Evolutionary conservation across 768 basidiomycete species (phyloP).

Genomic region (Termitomyces bulborhizus): DNA sequence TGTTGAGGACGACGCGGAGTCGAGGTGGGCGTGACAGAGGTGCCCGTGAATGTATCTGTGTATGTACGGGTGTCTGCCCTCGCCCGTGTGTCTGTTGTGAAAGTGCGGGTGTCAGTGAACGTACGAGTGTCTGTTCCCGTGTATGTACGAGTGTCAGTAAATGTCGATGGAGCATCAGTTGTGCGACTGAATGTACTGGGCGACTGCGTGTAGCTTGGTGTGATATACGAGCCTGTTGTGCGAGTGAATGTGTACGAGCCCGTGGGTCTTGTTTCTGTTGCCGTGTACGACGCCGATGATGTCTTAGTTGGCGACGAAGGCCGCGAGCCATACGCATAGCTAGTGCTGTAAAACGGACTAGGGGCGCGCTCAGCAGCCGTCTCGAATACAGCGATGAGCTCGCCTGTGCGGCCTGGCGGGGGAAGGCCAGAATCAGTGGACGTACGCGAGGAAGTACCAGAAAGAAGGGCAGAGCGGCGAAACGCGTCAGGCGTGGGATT

Average conservation of each 20-base stretch:
- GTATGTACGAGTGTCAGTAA: conserved; percentile 1
- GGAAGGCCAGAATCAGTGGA: conserved; percentile 51
- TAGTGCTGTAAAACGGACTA: conserved; percentile 29
- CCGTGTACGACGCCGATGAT: conserved; percentile 29
- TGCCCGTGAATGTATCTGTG: conserved; percentile 30
- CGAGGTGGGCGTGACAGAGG: conserved; percentile 41
- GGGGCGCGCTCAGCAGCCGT: conserved; percentile 32
- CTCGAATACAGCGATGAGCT: conserved; percentile 72
- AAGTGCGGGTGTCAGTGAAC: conserved; percentile 26
- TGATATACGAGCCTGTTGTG: conserved; percentile 25
- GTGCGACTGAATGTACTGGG: conserved; percentile 27
- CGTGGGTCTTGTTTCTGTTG: conserved; percentile 24
- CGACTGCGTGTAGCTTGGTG: conserved; percentile 30
- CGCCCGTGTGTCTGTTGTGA: conserved; percentile 4
- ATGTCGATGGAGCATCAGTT: conserved; percentile 14
- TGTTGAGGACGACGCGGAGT: conserved; percentile 54
- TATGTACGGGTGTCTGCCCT: conserved; percentile 14
- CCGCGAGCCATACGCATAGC: conserved; percentile 33
- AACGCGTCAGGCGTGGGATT: conserved; percentile 39
- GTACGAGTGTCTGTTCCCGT: conserved; percentile 20
- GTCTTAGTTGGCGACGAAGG: conserved; percentile 44
- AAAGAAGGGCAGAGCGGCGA: conserved; percentile 39
- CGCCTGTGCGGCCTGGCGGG: conserved; percentile 55
- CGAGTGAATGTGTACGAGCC: conserved; percentile 28
- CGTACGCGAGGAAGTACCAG: conserved; percentile 36